Evolutionary conservation across 1,284 basidiomycete species (phyloP).

Genomic region (Apiotrichum akiyoshidainum): DNA sequence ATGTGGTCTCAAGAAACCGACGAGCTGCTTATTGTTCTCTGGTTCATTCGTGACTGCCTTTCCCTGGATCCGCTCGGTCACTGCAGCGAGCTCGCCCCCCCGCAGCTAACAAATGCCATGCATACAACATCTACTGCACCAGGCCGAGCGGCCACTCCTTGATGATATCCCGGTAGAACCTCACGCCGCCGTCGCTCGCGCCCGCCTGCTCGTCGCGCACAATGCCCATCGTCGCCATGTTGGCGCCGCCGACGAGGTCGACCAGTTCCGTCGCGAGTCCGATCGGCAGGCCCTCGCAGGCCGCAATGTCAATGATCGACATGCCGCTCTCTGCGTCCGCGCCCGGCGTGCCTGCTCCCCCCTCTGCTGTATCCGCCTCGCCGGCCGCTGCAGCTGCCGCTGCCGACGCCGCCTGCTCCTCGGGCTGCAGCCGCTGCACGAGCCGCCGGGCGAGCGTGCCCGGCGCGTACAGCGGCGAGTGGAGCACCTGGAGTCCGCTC

Average conservation of each 20-base stretch:
- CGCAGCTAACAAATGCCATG: no score
- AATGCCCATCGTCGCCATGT: conserved; percentile 51
- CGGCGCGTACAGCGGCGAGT: conserved; percentile 71
- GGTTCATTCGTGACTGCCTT: no score
- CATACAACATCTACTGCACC: no score
- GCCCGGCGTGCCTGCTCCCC: no score
- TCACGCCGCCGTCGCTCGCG: conserved; percentile 56
- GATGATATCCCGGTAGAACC: conserved; percentile 70
- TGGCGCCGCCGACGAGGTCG: conserved; percentile 46
- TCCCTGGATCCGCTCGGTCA: no score
- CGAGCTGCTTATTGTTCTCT: no score
- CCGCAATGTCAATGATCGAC: conserved; percentile 60
- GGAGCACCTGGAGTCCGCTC: conserved; percentile 73
- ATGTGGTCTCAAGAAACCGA: no score
- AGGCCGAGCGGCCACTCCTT: conserved; percentile 47
- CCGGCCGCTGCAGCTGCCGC: no score
- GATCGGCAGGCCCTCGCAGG: conserved; percentile 65
- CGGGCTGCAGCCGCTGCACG: conserved; percentile 55
- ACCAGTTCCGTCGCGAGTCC: conserved; percentile 72
- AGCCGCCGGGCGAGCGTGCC: conserved; percentile 66
- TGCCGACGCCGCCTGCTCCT: no score
- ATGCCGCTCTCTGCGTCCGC: conserved; percentile 46
- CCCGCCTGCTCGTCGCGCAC: conserved; percentile 67
- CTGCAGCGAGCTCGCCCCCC: no score
- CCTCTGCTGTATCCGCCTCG: no score